phyloP scores from a whole-genome alignment of 768 basidiomycete species.

The Podaxis carcinomalis region DNA sequence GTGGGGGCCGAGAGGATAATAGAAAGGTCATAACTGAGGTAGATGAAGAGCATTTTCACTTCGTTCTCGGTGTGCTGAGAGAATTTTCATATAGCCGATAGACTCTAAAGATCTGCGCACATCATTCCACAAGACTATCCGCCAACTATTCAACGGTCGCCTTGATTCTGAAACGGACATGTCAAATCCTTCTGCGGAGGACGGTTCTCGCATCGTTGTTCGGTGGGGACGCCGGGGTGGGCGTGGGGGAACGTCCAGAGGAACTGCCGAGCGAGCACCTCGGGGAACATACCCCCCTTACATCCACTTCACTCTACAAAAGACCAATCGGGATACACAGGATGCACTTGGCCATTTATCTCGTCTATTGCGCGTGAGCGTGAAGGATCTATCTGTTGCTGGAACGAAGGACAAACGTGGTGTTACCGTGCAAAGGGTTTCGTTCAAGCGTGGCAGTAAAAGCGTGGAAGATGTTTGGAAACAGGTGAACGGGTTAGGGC shows the following conservation, averaged over 20 bases:
- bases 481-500: constrained; percentile 62
- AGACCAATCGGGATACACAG: constrained; percentile 96
- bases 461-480: constrained; percentile 85
- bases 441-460: constrained; percentile 70
- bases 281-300: constrained; percentile 77
- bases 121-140: constrained; percentile 73
- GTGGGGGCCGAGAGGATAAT: constrained; percentile 51
- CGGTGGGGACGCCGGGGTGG: constrained; percentile 66
- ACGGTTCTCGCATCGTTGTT: constrained; percentile 74
- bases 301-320: constrained; percentile 95
- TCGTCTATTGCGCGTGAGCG: constrained; percentile 67
- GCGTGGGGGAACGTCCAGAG: constrained; percentile 42
- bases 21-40: constrained; percentile 83
- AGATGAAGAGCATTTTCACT: constrained; percentile 28
- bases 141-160: constrained; percentile 78
- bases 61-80: not conserved
- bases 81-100: constrained; percentile 58
- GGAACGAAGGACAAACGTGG: constrained; percentile 99
- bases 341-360: constrained; percentile 84
- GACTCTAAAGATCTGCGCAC: constrained; percentile 76
- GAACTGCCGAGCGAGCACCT: constrained; percentile 37
- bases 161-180: constrained; percentile 80
- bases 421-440: constrained; percentile 91
- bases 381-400: constrained; percentile 84
- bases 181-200: constrained; percentile 42